Evolutionary conservation across 176 grass and related monocot species (phyloP).

Genomic region (Luzula sylvatica): DNA sequence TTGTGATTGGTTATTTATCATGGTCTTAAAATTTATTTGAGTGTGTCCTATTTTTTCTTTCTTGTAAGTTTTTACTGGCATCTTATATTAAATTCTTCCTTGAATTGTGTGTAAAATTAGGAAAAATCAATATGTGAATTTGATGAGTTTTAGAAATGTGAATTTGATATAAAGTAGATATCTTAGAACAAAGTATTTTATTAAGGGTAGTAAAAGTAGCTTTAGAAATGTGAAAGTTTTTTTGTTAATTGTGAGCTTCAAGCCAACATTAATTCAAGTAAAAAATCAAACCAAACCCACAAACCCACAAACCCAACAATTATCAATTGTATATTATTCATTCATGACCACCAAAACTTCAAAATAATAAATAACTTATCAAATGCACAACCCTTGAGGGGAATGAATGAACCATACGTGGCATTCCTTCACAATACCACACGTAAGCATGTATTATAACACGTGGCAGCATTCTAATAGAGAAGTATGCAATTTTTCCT

Average conservation of each 20-base stretch:
- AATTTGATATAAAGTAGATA: too few species aligned
- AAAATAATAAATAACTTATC: too few species aligned
- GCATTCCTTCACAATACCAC: not conserved
- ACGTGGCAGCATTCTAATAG: conserved; percentile 9
- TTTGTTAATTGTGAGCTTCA: too few species aligned
- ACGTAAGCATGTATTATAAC: not conserved
- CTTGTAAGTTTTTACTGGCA: not conserved
- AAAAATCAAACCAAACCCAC: conserved; percentile 3
- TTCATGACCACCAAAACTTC: too few species aligned
- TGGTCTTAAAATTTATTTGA: conserved; percentile 6
- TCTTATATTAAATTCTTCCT: conserved; percentile 8
- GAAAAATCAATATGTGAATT: not conserved
- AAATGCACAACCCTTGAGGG: too few species aligned
- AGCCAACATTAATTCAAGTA: not conserved
- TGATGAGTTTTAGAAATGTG: not conserved
- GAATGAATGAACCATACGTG: not conserved
- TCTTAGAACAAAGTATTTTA: too few species aligned
- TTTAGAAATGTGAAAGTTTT: too few species aligned
- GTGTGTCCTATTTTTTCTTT: conserved; percentile 7
- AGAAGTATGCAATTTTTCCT: not conserved
- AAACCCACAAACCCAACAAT: conserved; percentile 13
- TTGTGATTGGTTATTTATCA: not conserved
- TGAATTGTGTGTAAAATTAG: too few species aligned
- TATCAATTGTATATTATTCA: not conserved
- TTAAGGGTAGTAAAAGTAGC: too few species aligned